These are phyloP conservation scores for Lepiota brunneoincarnata DNA, from an alignment of 768 basidiomycete genomes.

Conservation along the genomic window DNA sequence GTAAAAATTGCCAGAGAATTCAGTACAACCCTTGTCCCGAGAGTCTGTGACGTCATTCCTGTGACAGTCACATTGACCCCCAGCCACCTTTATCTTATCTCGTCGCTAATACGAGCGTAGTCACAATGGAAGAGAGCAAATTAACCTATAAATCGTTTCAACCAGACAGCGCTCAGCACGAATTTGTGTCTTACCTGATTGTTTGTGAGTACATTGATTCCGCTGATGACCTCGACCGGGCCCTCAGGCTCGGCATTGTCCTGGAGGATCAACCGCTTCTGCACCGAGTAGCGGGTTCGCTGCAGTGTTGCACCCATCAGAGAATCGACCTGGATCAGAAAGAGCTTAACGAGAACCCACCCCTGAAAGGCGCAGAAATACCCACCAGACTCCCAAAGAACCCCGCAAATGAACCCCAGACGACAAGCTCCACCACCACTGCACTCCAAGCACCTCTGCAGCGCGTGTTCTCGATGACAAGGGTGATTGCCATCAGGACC, in stretches of 20 bases:
- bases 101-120: conserved; percentile 14
- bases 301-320: conserved; percentile 87
- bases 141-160: conserved; percentile 31
- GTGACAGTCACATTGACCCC: conserved; percentile 16
- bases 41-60: conserved; percentile 24
- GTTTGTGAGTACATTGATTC: conserved; percentile 73
- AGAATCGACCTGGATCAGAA: conserved; percentile 67
- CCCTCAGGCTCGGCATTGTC: conserved; percentile 36
- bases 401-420: conserved; percentile 67
- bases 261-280: conserved; percentile 61
- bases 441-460: conserved; percentile 42
- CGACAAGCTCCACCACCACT: conserved; percentile 41
- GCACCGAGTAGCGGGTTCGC: conserved; percentile 66
- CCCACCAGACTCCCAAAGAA: conserved; percentile 77
- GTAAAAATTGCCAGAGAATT: conserved; percentile 14
- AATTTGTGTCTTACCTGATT: conserved; percentile 58
- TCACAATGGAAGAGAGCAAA: conserved; percentile 36
- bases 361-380: conserved; percentile 13
- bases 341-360: not conserved
- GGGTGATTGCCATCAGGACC: conserved; percentile 46
- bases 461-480: conserved; percentile 59
- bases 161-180: too few species aligned
- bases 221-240: conserved; percentile 51
- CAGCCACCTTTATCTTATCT: conserved; percentile 16
- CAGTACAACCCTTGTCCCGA: conserved; percentile 11